These are phyloP conservation scores for Dipodascus albidus DNA, from an alignment of 805 yeast genomes.

Conservation along the genomic window DNA sequence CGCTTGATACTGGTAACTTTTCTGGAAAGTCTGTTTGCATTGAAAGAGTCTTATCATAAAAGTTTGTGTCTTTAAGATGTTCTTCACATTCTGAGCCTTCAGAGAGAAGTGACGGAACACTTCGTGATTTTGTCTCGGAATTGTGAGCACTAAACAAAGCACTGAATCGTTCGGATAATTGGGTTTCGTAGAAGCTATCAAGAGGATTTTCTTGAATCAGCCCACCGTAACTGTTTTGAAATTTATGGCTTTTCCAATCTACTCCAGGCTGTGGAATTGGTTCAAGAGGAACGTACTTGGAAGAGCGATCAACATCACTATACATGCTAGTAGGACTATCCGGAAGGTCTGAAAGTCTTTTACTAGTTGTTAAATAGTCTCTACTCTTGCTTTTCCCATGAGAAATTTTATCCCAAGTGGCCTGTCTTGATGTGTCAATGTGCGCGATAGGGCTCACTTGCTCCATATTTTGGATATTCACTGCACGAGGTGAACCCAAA, in stretches of 20 bases:
- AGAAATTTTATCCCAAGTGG: not conserved
- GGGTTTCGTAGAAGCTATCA: not conserved
- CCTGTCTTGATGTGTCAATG: not conserved
- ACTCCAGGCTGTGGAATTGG: not conserved
- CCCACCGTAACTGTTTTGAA: not conserved
- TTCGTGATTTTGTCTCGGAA: not conserved
- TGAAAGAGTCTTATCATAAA: not conserved
- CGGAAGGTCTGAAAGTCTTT: not conserved
- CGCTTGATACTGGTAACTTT: not conserved
- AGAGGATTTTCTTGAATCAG: not conserved
- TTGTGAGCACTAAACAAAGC: not conserved
- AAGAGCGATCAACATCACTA: not conserved
- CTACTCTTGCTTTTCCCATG: not conserved
- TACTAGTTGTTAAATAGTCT: not conserved
- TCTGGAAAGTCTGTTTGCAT: not conserved
- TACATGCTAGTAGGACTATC: not conserved
- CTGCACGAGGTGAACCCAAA: not conserved
- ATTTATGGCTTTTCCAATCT: not conserved
- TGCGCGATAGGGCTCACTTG: not conserved
- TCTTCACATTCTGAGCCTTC: not conserved
- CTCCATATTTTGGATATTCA: not conserved
- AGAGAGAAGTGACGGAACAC: not conserved
- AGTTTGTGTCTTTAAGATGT: not conserved
- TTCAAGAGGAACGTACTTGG: not conserved
- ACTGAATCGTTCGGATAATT: not conserved